Evolutionary conservation across 2,329 filamentous ascomycete genomes (phyloP).

Genomic region (Fusarium brevicatenulatum): DNA sequence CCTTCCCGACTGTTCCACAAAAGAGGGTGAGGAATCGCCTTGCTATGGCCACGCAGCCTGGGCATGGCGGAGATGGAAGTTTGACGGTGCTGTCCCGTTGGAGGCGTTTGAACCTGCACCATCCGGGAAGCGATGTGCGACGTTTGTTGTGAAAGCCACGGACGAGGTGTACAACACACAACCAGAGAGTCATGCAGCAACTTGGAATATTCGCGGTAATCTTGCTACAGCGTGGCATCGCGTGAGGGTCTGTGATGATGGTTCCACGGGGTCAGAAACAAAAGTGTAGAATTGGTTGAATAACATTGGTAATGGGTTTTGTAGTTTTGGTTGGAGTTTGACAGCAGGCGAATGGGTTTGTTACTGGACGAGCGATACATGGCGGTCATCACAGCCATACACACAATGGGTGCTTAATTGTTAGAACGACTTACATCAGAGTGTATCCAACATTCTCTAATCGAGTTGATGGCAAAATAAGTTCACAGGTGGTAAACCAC

Average conservation of each 20-base stretch:
- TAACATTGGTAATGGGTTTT: not conserved
- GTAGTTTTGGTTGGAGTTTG: not conserved
- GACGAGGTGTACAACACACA: conserved; percentile 75
- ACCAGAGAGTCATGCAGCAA: conserved; percentile 67
- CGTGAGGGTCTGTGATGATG: conserved; percentile 54
- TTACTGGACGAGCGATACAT: not conserved
- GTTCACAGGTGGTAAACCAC: not conserved
- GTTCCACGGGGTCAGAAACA: conserved; percentile 20
- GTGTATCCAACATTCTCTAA: not conserved
- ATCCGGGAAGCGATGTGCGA: conserved; percentile 52
- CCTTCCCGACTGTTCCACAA: conserved; percentile 58
- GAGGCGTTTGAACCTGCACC: conserved; percentile 35
- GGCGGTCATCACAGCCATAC: not conserved
- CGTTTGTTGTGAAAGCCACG: conserved; percentile 71
- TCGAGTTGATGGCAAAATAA: not conserved
- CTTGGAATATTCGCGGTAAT: conserved; percentile 73
- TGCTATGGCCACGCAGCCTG: conserved; percentile 62
- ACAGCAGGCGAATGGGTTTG: conserved; percentile 1
- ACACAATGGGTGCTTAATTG: not conserved
- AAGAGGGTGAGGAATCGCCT: conserved; percentile 41
- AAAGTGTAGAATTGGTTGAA: not conserved
- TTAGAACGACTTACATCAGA: not conserved
- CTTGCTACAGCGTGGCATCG: conserved; percentile 75
- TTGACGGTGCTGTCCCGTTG: conserved; percentile 57
- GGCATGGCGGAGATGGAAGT: conserved; percentile 74